Evolutionary conservation across 2,329 filamentous ascomycete species (phyloP), one percentile per base, ranked within the genome.

Genomic region (Aspergillus costaricaensis): DNA sequence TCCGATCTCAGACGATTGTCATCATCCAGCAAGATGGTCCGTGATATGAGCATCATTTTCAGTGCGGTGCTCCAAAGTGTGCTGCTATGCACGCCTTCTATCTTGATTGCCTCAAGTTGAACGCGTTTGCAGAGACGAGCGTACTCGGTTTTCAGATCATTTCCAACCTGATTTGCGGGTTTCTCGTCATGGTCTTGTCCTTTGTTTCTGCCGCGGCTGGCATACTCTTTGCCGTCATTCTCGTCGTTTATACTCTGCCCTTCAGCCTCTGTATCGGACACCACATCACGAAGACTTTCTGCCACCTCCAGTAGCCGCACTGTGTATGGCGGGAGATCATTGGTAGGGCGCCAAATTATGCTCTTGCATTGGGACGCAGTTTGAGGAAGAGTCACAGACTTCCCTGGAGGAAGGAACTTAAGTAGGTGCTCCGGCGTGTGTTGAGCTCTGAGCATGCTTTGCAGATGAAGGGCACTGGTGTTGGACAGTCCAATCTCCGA

Each of bases 21-120:
- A 27, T 71, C 68, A n/a, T 74, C 69, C n/a, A 75, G 55, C 10
- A 76, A 59, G n/a, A 76, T 50, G 6, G 68, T 65, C 4, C 73
- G 70, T 7, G 69, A 64, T 7, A 69, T 44, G 1, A 66, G 55
- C 65, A 73, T 67, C 67, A 74, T 73, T 44, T 61, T 65, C 53
- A 75, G 53, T 1, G 73, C 67, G 36, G 63, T 62, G 39, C 60
- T 62, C 70, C 70, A 74, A 32, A 75, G 63, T 1, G 72, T 67
- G n/a, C 65, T 66, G 21, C 59, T 61, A 27, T 62, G 60, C 14
- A 71, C 39, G 0, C 71, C 69, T 21, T 72, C 69, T 0, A 58
- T 62, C 51, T 66, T 67, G 21, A 76, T 44, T 10, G 67, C 63
- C 21, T 73, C 67, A 19, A 75, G 65, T 15, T 73, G 65, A 7